Evolutionary conservation across 352 stramenopile genomes (phyloP).

Genomic region (Phytophthora litchii): DNA sequence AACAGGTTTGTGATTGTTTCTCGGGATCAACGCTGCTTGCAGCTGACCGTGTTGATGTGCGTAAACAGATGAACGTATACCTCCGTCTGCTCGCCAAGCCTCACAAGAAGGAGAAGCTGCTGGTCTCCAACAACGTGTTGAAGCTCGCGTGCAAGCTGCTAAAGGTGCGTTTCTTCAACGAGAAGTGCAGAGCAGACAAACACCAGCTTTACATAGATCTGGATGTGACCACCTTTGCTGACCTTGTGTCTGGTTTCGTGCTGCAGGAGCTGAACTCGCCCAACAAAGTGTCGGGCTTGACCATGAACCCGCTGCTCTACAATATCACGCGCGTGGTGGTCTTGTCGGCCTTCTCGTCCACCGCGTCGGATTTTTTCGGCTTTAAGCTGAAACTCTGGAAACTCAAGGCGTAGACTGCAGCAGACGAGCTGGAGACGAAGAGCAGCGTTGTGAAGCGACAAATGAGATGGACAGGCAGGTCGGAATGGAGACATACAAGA

Average conservation of each 20-base stretch:
- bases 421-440: conserved; percentile 11
- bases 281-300: conserved; percentile 91
- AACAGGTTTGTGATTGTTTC: conserved; percentile 67
- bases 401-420: conserved; percentile 68
- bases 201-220: conserved; percentile 3
- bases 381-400: conserved; percentile 94
- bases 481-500: conserved; percentile 22
- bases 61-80: conserved; percentile 85
- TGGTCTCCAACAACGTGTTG: conserved; percentile 91
- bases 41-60: conserved; percentile 18
- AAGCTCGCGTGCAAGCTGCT: conserved; percentile 92
- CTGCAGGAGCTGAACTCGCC: conserved; percentile 85
- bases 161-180: conserved; percentile 53
- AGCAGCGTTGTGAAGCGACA: conserved; percentile 11
- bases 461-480: conserved; percentile 37
- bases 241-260: conserved; percentile 18
- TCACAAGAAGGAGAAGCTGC: conserved; percentile 89
- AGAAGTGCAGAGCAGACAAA: neutral
- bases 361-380: conserved; percentile 90
- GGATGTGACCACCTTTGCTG: conserved; percentile 10
- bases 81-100: conserved; percentile 81
- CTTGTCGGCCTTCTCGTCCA: conserved; percentile 89
- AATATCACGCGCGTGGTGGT: conserved; percentile 90
- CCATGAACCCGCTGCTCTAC: conserved; percentile 91
- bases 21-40: too few species aligned